These are phyloP conservation scores for Aspergillus novofumigatus DNA, from an alignment of 2,329 filamentous ascomycete species.

Conservation along the genomic window DNA sequence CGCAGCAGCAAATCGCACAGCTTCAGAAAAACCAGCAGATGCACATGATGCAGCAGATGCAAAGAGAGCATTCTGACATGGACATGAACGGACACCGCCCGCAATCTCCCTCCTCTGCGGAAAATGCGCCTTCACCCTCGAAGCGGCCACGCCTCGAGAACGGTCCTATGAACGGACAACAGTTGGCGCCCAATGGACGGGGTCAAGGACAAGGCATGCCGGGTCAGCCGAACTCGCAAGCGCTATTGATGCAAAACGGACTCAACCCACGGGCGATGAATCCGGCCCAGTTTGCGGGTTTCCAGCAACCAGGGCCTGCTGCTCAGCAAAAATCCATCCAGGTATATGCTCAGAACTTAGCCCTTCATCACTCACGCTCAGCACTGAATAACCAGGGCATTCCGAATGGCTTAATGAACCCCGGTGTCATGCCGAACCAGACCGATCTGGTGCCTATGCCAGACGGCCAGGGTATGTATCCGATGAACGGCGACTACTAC, in stretches of 20 bases:
- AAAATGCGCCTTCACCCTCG: conserved; percentile 87
- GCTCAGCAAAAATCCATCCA: conserved; percentile 80
- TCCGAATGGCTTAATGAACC: conserved; percentile 66
- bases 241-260: conserved; percentile 55
- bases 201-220: conserved; percentile 67
- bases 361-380: conserved; percentile 73
- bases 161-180: conserved; percentile 67
- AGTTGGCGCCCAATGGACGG: conserved; percentile 72
- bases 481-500: conserved; percentile 54
- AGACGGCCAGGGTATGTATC: conserved; percentile 50
- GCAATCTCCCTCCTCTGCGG: conserved; percentile 74
- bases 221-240: conserved; percentile 59
- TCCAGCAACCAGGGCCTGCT: conserved; percentile 52
- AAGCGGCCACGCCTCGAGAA: conserved; percentile 83
- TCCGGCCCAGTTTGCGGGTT: conserved; percentile 68
- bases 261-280: conserved; percentile 73
- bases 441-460: conserved; percentile 78
- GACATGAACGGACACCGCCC: conserved; percentile 78
- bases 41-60: conserved; percentile 73
- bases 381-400: conserved; percentile 75
- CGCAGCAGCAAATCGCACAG: conserved; percentile 65
- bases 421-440: conserved; percentile 64
- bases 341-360: conserved; percentile 79
- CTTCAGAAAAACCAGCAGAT: conserved; percentile 56
- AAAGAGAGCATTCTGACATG: conserved; percentile 80